phyloP scores from a whole-genome alignment of 2,329 filamentous ascomycete genomes.

The Aspergillus uvarum region DNA sequence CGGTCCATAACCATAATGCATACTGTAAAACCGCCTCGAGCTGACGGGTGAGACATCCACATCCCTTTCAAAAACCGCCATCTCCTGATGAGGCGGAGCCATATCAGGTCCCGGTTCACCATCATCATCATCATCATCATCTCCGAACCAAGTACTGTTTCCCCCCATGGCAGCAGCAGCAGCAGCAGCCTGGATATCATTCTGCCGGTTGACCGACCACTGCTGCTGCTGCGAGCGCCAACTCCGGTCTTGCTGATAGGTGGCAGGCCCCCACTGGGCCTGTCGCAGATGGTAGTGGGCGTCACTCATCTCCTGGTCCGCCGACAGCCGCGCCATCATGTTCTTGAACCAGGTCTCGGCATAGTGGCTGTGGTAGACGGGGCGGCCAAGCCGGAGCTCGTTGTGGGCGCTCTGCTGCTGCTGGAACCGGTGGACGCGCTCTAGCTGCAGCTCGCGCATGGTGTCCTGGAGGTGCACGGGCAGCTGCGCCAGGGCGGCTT shows the following conservation, averaged over 20 bases:
- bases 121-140: not conserved
- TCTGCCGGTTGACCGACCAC: not conserved
- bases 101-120: not conserved
- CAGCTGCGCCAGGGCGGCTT: constrained; percentile 27
- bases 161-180: not conserved
- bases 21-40: constrained; percentile 5
- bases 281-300: not conserved
- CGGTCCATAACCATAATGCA: not conserved
- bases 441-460: constrained; percentile 30
- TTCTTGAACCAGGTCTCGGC: constrained; percentile 20
- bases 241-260: not conserved
- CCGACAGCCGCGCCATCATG: constrained; percentile 11
- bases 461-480: constrained; percentile 25
- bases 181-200: not conserved
- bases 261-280: too few relatives aligned
- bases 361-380: not conserved
- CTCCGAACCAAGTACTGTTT: not conserved
- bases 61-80: not conserved
- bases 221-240: constrained; percentile 1
- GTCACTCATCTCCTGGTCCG: constrained; percentile 4
- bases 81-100: not conserved
- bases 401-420: constrained; percentile 14
- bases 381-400: not conserved
- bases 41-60: not conserved
- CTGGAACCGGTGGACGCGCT: constrained; percentile 20